Conservation (phyloP, 352 stramenopile species). For the Phytophthora sp. region DNA sequence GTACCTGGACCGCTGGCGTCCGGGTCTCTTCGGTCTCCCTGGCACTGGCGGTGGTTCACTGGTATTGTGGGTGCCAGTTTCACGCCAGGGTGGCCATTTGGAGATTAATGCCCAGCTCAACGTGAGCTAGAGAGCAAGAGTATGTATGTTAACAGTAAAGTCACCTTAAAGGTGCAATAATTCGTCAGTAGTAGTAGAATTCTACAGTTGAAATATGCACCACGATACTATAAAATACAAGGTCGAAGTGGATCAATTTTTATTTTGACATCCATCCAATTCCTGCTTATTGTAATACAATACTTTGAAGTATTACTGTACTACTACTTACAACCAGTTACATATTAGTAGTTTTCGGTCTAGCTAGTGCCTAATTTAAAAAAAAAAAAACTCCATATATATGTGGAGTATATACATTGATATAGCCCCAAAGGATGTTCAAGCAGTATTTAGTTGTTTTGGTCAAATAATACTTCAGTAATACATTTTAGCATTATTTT, state of each 20-base stretch:
- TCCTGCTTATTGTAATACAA: no score
- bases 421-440: no score
- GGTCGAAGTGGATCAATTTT: constrained; percentile 23
- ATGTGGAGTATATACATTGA: no score
- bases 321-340: no score
- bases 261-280: no score
- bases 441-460: no score
- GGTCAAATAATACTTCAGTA: no score
- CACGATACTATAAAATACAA: constrained; percentile 27
- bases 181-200: constrained; percentile 16
- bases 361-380: no score
- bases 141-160: constrained; percentile 12
- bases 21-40: constrained; percentile 57
- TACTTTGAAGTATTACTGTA: background rate
- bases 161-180: constrained; percentile 11
- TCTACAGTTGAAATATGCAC: no score
- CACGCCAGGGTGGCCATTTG: constrained; percentile 42
- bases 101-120: constrained; percentile 57
- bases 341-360: no score
- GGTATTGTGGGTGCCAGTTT: constrained; percentile 55
- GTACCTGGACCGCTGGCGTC: constrained; percentile 71
- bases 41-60: constrained; percentile 66
- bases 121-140: constrained; percentile 38
- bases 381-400: no score
- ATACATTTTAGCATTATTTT: no score